Conservation (phyloP, 2,329 filamentous ascomycete genomes). For the Rutstroemia sp. region DNA sequence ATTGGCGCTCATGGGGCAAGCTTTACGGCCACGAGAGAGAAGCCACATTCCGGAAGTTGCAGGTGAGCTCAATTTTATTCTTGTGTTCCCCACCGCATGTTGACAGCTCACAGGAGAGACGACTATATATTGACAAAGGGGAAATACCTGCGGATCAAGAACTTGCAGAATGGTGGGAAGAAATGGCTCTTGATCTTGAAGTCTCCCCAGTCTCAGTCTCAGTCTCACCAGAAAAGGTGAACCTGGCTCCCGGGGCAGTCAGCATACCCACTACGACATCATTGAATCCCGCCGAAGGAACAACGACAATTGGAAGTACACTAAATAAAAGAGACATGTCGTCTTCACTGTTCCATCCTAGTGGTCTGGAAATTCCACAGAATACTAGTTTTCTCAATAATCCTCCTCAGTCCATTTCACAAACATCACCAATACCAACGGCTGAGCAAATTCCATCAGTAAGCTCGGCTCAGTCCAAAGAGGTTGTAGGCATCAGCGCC, state of each 20-base stretch:
- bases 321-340: too few relatives aligned
- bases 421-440: too few relatives aligned
- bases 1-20: background rate
- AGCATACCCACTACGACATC: too few relatives aligned
- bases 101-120: background rate
- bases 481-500: too few relatives aligned
- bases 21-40: background rate
- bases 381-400: too few relatives aligned
- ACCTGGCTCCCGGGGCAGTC: background rate
- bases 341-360: too few relatives aligned
- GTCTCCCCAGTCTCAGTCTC: too few relatives aligned
- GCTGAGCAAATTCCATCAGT: too few relatives aligned
- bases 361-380: too few relatives aligned
- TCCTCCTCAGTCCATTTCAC: too few relatives aligned
- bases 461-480: too few relatives aligned
- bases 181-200: background rate
- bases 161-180: background rate
- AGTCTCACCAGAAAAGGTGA: background rate
- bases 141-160: background rate
- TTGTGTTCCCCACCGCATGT: background rate
- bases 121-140: background rate
- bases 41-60: background rate
- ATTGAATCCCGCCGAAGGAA: too few relatives aligned
- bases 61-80: background rate
- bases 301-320: background rate